These are phyloP conservation scores for Lepiota brunneoincarnata DNA, from an alignment of 768 basidiomycete genomes.

Conservation along the genomic window DNA sequence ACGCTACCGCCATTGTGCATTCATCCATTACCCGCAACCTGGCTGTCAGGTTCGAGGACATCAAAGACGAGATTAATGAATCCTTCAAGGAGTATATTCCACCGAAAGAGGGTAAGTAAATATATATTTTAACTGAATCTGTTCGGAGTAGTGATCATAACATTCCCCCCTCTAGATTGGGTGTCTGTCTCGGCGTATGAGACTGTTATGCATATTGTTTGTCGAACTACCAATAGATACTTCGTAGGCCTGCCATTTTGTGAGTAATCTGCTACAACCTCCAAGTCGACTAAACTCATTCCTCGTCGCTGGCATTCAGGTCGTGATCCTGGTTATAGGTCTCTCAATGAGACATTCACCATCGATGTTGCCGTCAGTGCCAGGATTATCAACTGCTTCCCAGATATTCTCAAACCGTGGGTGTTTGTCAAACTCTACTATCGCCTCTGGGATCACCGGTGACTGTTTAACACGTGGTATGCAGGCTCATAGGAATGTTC, in stretches of 20 bases:
- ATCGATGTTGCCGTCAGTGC: slow-evolving; percentile 26
- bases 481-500: too few relatives aligned
- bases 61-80: too few relatives aligned
- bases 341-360: slow-evolving; percentile 29
- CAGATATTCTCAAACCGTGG: slow-evolving; percentile 38
- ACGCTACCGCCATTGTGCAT: too few relatives aligned
- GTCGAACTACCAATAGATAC: too few relatives aligned
- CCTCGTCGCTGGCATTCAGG: slow-evolving; percentile 24
- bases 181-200: slow-evolving; percentile 23
- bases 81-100: too few relatives aligned
- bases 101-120: too few relatives aligned
- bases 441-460: slow-evolving; percentile 21
- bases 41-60: too few relatives aligned
- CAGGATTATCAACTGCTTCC: too few relatives aligned
- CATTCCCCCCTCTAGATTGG: slow-evolving; percentile 32
- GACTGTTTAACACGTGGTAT: not conserved
- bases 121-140: too few relatives aligned
- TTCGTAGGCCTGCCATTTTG: slow-evolving; percentile 47
- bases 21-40: too few relatives aligned
- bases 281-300: not conserved
- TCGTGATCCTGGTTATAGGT: slow-evolving; percentile 33
- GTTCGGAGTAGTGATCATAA: not conserved
- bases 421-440: slow-evolving; percentile 17
- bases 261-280: slow-evolving; percentile 25
- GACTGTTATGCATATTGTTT: slow-evolving; percentile 22